A percentile compares a stretch with the other conserved stretches of the same genome.
These are phyloP conservation scores for Urtica urens DNA, from an alignment of 306 rosid genomes.

Conservation along the genomic window DNA sequence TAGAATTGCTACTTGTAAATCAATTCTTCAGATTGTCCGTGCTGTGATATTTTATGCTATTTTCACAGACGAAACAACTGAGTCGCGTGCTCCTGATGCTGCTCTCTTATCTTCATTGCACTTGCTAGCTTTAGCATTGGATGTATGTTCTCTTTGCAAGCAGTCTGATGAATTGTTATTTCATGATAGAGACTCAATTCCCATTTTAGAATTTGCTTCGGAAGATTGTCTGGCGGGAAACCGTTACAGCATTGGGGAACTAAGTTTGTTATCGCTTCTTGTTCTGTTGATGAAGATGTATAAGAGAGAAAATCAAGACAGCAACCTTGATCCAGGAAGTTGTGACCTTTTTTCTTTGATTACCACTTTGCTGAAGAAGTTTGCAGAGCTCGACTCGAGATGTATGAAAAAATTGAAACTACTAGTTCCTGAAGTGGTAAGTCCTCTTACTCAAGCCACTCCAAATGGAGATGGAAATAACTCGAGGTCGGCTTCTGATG, in stretches of 20 bases:
- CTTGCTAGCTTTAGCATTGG: slow-evolving; percentile 69
- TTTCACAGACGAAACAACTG: slow-evolving; percentile 41
- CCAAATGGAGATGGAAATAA: slow-evolving; percentile 31
- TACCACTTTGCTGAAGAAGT: slow-evolving; percentile 67
- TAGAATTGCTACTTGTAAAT: slow-evolving; percentile 79
- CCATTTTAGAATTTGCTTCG: slow-evolving; percentile 52
- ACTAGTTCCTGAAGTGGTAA: slow-evolving; percentile 66
- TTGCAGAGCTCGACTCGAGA: slow-evolving; percentile 59
- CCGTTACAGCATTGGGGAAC: slow-evolving; percentile 46
- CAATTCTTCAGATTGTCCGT: slow-evolving; percentile 61
- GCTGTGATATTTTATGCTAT: slow-evolving; percentile 83
- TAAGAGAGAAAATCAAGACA: slow-evolving; percentile 38
- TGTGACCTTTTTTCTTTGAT: slow-evolving; percentile 54
- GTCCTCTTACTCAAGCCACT: slow-evolving; percentile 31
- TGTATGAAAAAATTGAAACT: slow-evolving; percentile 61
- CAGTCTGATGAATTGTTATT: slow-evolving; percentile 30
- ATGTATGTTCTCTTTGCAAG: slow-evolving; percentile 57
- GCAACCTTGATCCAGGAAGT: slow-evolving; percentile 48
- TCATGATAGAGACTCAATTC: slow-evolving; percentile 35
- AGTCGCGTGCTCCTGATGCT: slow-evolving; percentile 82
- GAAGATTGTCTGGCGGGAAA: slow-evolving; percentile 40
- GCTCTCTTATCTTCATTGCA: slow-evolving; percentile 81
- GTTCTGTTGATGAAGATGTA: slow-evolving; percentile 64
- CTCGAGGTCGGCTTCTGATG: slow-evolving; percentile 41
- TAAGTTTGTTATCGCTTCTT: slow-evolving; percentile 84